Evolutionary conservation across 2,329 filamentous ascomycete genomes (phyloP).

Genomic region (Ampelomyces quisqualis): DNA sequence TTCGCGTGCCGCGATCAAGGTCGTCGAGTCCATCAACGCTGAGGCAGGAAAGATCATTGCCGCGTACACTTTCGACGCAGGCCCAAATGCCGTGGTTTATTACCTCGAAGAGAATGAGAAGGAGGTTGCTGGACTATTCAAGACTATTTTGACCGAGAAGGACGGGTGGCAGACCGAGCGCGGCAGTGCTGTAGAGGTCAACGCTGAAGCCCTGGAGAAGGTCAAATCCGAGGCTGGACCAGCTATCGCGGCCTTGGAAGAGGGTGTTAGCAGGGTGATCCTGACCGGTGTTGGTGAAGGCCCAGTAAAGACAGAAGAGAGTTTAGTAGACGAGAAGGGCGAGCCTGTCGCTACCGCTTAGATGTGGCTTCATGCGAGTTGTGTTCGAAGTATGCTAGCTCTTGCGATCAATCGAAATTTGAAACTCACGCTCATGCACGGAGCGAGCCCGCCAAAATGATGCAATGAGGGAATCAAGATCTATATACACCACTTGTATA

Average conservation of each 20-base stretch:
- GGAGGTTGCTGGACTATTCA: constrained; percentile 75
- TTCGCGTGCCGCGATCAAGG: constrained; percentile 78
- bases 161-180: constrained; percentile 68
- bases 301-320: constrained; percentile 75
- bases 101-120: constrained; percentile 78
- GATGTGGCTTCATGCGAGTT: neutral
- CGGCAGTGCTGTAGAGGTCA: constrained; percentile 54
- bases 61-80: constrained; percentile 96
- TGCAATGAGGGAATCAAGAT: no score
- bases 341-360: constrained; percentile 27
- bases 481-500: no score
- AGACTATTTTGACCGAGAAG: constrained; percentile 62
- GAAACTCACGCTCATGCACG: no score
- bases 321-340: constrained; percentile 66
- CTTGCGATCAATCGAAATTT: no score
- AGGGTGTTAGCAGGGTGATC: constrained; percentile 85
- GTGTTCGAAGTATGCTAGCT: no score
- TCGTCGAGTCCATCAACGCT: constrained; percentile 85
- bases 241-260: constrained; percentile 57
- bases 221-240: constrained; percentile 53
- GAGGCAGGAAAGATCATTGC: constrained; percentile 76
- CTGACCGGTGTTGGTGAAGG: constrained; percentile 89
- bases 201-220: constrained; percentile 60
- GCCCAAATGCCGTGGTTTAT: constrained; percentile 95
- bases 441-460: no score